Conservation (phyloP, 169 alveolate species). For the Cryptosporidium parvum region DNA sequence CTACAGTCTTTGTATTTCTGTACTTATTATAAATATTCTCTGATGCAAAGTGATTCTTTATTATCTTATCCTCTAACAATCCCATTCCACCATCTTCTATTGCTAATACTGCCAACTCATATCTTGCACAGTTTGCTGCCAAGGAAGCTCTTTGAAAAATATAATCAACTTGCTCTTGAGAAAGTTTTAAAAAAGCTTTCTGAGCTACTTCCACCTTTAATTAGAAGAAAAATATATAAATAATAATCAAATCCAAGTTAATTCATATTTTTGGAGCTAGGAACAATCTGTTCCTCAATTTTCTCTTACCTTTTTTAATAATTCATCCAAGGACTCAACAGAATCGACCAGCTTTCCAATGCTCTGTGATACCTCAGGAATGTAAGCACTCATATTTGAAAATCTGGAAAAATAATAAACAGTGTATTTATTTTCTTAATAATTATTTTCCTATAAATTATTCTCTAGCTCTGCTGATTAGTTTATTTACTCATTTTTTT, state of each 20-base stretch:
- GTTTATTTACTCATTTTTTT: not conserved
- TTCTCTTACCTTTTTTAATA: constrained; percentile 40
- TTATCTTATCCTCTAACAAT: constrained; percentile 71
- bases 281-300: not conserved
- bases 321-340: constrained; percentile 57
- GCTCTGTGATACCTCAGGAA: constrained; percentile 71
- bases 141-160: constrained; percentile 74
- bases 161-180: constrained; percentile 77
- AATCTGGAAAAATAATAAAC: not conserved
- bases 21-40: constrained; percentile 72
- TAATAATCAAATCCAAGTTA: not conserved
- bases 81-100: constrained; percentile 78
- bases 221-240: not conserved
- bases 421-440: not conserved
- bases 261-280: not conserved
- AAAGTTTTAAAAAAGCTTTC: constrained; percentile 41
- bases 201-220: constrained; percentile 65
- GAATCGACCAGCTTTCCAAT: constrained; percentile 74
- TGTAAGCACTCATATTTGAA: constrained; percentile 36
- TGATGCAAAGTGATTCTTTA: constrained; percentile 77
- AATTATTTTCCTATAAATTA: not conserved
- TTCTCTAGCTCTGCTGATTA: not conserved
- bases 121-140: constrained; percentile 76
- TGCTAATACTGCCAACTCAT: constrained; percentile 74
- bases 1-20: constrained; percentile 77